Base-by-base conservation (phyloP, 1,284 basidiomycete genomes). In the Boletus sp. region DNA sequence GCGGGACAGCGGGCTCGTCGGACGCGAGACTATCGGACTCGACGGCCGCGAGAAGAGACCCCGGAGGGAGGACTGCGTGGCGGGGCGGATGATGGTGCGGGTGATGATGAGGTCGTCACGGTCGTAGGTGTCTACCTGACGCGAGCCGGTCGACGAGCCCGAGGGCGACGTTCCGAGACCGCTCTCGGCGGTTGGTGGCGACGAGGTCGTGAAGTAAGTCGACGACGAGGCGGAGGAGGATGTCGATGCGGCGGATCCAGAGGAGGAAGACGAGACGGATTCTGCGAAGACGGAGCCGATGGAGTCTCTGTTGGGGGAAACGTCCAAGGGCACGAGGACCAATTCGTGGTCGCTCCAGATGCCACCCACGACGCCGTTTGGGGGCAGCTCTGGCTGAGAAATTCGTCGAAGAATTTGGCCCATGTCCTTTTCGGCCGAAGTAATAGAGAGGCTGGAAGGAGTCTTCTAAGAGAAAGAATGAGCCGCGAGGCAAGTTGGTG, bases 261-360 rank as follows among this genome's bases (percentile, higher is more conserved):
- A 45, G 9, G 36, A 41, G 22, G 60, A 57, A n/a, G 55, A 54
- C n/a, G 55, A 45, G 34, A 53, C 12, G 8, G 57, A 57, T 19
- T 46, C 49, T 48, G 61, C 50, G 25, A 52, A 40, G 16, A 37
- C 16, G 14, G 62, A 63, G 10, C 27, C 44, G 32, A 59, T 13
- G 26, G 62, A 63, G 33, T 43, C 12, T 46, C 60, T 44, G 40
- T 46, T 40, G 20, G 53, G 47, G 34, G 59, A 44, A 12, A 65
- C 59, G 4, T 59, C 62, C 7, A 64, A 40, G n/a, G 62, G 62
- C 29, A 65, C 55, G 47, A 67, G 52, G 51, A 65, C 64, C 30
- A 68, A 30, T 41, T 65, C 61, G 30, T 65, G 64, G 57, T 67
- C 64, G 29, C 52, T 61, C 62, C 62, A 65, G 14, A 68, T 47